Conservation (phyloP, 2,329 filamentous ascomycete genomes). For the Tolypocladium nubicola region DNA sequence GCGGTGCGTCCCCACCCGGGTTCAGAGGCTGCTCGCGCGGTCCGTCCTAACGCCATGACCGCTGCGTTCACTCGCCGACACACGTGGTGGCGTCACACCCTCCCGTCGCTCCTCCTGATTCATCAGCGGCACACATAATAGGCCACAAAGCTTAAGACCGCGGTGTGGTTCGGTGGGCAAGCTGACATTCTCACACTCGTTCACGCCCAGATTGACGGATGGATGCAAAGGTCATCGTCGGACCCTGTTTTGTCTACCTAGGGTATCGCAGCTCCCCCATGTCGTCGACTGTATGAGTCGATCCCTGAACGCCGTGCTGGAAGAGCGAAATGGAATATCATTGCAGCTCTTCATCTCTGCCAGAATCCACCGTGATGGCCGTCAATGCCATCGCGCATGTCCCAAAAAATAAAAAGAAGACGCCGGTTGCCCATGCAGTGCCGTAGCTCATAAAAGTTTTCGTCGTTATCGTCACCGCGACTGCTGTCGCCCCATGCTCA, state of each 20-base stretch:
- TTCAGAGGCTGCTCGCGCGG: too few relatives aligned
- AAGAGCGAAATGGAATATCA: not conserved
- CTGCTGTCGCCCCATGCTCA: not conserved
- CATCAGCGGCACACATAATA: not conserved
- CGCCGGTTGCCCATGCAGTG: not conserved
- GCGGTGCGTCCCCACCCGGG: too few relatives aligned
- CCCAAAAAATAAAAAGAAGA: not conserved
- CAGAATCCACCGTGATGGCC: not conserved
- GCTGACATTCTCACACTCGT: not conserved
- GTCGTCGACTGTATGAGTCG: not conserved
- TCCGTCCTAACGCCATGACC: not conserved
- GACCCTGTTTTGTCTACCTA: not conserved
- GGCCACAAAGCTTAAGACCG: not conserved
- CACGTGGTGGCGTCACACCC: not conserved
- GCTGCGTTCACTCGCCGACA: not conserved
- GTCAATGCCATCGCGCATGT: not conserved
- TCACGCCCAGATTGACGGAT: too few relatives aligned
- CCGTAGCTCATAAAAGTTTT: not conserved
- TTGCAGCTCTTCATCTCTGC: not conserved
- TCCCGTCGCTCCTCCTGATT: not conserved
- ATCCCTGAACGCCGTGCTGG: not conserved
- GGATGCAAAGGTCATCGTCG: not conserved
- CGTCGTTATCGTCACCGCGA: not conserved
- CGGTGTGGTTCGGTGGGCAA: not conserved
- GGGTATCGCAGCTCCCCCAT: not conserved